A percentile compares a stretch with the other conserved stretches of the same genome.
These are phyloP conservation scores for Clonostachys rhizophaga DNA, from an alignment of 2,329 filamentous ascomycete species.

Conservation along the genomic window DNA sequence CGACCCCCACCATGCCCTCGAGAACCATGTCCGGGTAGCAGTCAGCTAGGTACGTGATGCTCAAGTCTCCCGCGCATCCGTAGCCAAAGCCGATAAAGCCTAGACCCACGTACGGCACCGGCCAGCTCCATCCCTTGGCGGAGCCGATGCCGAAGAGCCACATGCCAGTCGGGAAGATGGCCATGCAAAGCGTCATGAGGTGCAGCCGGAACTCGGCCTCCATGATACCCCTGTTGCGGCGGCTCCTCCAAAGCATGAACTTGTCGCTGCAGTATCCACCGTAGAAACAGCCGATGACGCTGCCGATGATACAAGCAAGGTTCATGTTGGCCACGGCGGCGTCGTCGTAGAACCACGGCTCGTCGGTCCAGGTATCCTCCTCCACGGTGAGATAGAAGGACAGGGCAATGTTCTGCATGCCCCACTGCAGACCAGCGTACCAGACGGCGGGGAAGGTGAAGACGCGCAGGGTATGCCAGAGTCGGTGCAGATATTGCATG, in stretches of 20 bases:
- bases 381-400: slow-evolving; percentile 55
- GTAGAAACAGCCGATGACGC: slow-evolving; percentile 49
- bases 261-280: slow-evolving; percentile 52
- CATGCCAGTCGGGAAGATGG: slow-evolving; percentile 45
- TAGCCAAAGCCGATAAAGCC: slow-evolving; percentile 56
- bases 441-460: slow-evolving; percentile 54
- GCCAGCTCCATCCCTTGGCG: slow-evolving; percentile 45
- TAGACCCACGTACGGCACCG: slow-evolving; percentile 46
- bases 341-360: slow-evolving; percentile 50
- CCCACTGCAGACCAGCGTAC: slow-evolving; percentile 55
- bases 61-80: slow-evolving; percentile 52
- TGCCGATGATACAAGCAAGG: slow-evolving; percentile 48
- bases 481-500: slow-evolving; percentile 45
- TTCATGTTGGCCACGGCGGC: slow-evolving; percentile 53
- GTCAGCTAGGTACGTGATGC: slow-evolving; percentile 50
- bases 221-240: slow-evolving; percentile 45
- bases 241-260: slow-evolving; percentile 50
- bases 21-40: slow-evolving; percentile 52
- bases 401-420: slow-evolving; percentile 54
- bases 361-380: slow-evolving; percentile 48
- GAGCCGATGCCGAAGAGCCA: slow-evolving; percentile 49
- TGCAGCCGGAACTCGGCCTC: slow-evolving; percentile 51
- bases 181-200: slow-evolving; percentile 41
- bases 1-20: slow-evolving; percentile 54
- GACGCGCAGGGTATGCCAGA: slow-evolving; percentile 50